Base-by-base conservation (phyloP, 805 yeast species). In the Nakazawaea peltata region DNA sequence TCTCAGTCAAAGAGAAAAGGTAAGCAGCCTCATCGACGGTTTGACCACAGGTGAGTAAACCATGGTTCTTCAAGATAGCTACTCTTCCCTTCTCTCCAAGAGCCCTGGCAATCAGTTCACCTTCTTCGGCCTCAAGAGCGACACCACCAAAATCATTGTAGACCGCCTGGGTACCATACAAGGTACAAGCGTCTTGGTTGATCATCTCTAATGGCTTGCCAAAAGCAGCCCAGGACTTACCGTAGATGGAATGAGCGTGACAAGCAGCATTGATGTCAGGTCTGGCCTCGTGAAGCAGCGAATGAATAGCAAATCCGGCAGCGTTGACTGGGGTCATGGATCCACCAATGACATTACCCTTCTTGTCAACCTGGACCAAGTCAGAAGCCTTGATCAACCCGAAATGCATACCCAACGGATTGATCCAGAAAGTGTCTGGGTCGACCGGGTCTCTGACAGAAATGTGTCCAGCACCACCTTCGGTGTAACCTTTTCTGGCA, bases 401-500 rank as follows among this genome's bases (percentile, higher is more conserved):
- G 54, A 81, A 85, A 56, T 85, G 95, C 44, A 67, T 69, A n/a
- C 81, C 90, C 43, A 85, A 61, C 4, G 95, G 95, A 57, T 85
- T 85, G 53, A 85, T 82, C 95, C 95, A 85, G 54, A 85, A 85
- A 3, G 90, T 81, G 30, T 65, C 54, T n/a, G 81, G 81, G 43
- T 79, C 75, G 29, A 81, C 75, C 3, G 95, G 95, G 50, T 85
- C 95, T 46, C 92, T 69, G 10, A 85, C 69, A 7, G 92, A 80
- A 39, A 85, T 84, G 53, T 85, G 95, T 16, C 95, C 95, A 0
- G 94, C 86, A 15, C 75, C 56, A 12, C 94, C 95, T 53, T 82
- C 86, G 13, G 77, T 65, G 56, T 61, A 84, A 13, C 84, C 85
- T 45, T 71, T 74, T 50, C 94, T 68, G n/a, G 84, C 87, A 54